Base-by-base conservation (phyloP, 768 basidiomycete species). In the Macrolepiota albuminosa region DNA sequence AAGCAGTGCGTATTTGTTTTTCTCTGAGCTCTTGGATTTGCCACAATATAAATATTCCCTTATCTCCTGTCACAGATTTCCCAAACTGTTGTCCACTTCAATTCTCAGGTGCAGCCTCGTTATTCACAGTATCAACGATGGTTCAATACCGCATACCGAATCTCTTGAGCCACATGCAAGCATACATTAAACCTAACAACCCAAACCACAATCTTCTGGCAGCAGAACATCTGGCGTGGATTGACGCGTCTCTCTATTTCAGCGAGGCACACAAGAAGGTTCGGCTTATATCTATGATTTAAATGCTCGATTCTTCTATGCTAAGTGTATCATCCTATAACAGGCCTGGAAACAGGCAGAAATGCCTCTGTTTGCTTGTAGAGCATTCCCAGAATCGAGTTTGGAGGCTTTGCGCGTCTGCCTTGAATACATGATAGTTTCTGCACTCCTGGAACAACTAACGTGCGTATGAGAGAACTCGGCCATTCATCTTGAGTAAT, bases 211-310 rank as follows among this genome's bases (percentile, higher is more conserved):
- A 51, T 16, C 14, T 62, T 26, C 49, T 62, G 13, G 50, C 47
- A 16, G 58, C 54, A 18, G 61, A 59, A 46, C 52, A 62, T n/a
- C n/a, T 52, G 14, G 45, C 58, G 4, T 62, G 61, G 61, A 62
- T 62, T 6, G 58, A 62, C 10, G 21, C 50, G 2, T 59, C 58
- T 3, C n/a, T 36, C 2, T 56, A 56, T 42, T 54, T 59, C 31
- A 59, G 24, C 24, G 54, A 59, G 36, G 53, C 48, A 21, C 57
- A 62, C 14, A 58, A 62, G 47, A 46, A 56, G 54, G 61, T 48
- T 51, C 24, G 48, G 9, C 4, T 26, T 3, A 48, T 9, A 40
- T 8, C 29, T 29, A 3, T 29, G 29, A 29, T 29, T 29, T 2
- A 29, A 29, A 0, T 29, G 4, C 29, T 29, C 4, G 29, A 29